Conservation (phyloP, 2,329 filamentous ascomycete genomes). For the Penicillium sp. region DNA sequence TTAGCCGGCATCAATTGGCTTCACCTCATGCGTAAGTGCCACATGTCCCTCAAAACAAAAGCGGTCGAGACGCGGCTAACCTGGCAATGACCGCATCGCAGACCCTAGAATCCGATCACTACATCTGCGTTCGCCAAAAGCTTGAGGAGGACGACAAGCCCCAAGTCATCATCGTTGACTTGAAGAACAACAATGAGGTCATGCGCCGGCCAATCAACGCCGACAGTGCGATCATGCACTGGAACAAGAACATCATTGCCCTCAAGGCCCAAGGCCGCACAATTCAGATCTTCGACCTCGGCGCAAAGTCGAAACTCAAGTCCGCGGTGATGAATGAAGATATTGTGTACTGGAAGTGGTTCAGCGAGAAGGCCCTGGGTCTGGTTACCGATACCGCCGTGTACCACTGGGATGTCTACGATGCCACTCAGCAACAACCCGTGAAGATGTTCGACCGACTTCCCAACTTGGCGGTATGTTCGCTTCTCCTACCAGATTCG, state of each 20-base stretch:
- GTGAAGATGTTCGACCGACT: constrained; percentile 95
- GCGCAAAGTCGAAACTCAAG: constrained; percentile 92
- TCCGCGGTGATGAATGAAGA: constrained; percentile 96
- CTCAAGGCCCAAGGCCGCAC: constrained; percentile 92
- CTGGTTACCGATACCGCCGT: constrained; percentile 88
- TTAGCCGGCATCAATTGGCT: constrained; percentile 73
- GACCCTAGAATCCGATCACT: constrained; percentile 98
- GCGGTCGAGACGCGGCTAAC: constrained; percentile 18
- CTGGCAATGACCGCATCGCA: constrained; percentile 41
- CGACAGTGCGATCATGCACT: constrained; percentile 99
- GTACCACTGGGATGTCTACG: constrained; percentile 97
- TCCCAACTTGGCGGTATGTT: constrained; percentile 76
- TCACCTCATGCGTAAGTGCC: constrained; percentile 77
- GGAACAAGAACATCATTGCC: constrained; percentile 92
- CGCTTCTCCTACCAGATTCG: no score
- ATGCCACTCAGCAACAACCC: constrained; percentile 73
- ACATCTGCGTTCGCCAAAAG: constrained; percentile 95
- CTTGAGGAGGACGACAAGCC: constrained; percentile 79
- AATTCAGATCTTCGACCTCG: constrained; percentile 95
- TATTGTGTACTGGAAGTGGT: constrained; percentile 99
- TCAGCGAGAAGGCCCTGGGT: constrained; percentile 83
- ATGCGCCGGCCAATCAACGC: constrained; percentile 95
- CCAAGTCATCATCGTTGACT: constrained; percentile 95
- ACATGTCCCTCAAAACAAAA: constrained; percentile 5
- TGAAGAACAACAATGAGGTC: constrained; percentile 96